A percentile compares a stretch with the other conserved stretches of the same genome.
Conservation (phyloP, 2,329 filamentous ascomycete species). For the Beauveria brongniartii region DNA sequence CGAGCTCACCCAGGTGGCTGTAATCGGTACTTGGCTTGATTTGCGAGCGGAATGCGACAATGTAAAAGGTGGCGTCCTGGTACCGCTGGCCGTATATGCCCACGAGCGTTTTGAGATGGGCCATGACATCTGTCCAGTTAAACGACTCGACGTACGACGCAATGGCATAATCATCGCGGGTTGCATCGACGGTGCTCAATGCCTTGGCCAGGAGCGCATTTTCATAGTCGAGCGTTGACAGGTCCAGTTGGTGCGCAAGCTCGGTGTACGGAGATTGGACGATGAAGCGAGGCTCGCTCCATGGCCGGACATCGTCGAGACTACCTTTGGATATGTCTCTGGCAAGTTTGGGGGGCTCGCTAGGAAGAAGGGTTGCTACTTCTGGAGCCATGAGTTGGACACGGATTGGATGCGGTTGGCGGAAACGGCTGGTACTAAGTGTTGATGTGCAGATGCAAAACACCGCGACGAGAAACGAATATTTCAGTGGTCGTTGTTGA, state of each 20-base stretch:
- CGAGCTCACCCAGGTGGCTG: conserved; percentile 60
- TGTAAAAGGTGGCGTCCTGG: conserved; percentile 63
- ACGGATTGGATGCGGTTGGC: not conserved
- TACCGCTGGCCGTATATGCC: conserved; percentile 40
- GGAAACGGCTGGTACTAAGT: not conserved
- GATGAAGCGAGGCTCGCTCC: conserved; percentile 30
- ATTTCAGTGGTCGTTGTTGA: not conserved
- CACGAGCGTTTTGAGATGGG: conserved; percentile 46
- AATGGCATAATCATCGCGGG: conserved; percentile 66
- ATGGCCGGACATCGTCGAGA: conserved; percentile 19
- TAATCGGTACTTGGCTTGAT: conserved; percentile 61
- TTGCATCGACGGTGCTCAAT: conserved; percentile 53
- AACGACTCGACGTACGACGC: conserved; percentile 65
- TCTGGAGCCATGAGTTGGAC: conserved; percentile 1
- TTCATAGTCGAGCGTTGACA: conserved; percentile 56
- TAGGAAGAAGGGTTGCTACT: conserved; percentile 11
- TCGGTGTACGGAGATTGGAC: conserved; percentile 71
- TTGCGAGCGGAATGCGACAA: conserved; percentile 74
- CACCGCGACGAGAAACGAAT: not conserved
- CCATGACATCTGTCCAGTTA: conserved; percentile 63
- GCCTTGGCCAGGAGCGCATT: conserved; percentile 65
- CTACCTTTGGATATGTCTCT: conserved; percentile 16
- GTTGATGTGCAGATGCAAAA: not conserved
- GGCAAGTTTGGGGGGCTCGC: conserved; percentile 18
- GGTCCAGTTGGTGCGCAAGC: conserved; percentile 61